phyloP scores from a whole-genome alignment of 768 basidiomycete species.

The Tulasnella sp. region DNA sequence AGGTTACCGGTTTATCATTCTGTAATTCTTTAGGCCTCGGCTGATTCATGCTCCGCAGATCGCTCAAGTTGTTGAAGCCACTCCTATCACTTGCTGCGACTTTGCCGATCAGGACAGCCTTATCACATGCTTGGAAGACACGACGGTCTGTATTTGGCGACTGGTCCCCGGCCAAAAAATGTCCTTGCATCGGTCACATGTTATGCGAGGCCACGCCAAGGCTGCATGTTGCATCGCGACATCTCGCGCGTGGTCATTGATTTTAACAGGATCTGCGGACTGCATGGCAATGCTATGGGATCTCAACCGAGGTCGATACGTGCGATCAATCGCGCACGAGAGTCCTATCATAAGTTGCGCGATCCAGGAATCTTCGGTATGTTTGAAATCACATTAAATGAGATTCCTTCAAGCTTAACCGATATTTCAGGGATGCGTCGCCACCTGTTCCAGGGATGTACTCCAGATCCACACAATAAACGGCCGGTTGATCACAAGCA shows the following conservation, averaged over 20 bases:
- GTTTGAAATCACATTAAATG: conserved; percentile 35
- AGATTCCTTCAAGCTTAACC: not conserved
- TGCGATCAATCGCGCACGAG: conserved; percentile 73
- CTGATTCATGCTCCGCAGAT: conserved; percentile 43
- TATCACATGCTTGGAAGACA: conserved; percentile 76
- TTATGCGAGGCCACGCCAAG: conserved; percentile 76
- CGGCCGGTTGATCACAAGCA: conserved; percentile 65
- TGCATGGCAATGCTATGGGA: conserved; percentile 89
- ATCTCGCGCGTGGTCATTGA: conserved; percentile 76
- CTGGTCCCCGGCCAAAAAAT: conserved; percentile 44
- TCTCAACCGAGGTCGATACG: conserved; percentile 75
- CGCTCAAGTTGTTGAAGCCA: conserved; percentile 72
- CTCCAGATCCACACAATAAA: conserved; percentile 85
- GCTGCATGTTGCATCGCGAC: conserved; percentile 65
- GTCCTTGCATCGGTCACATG: conserved; percentile 53
- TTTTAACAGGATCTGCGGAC: conserved; percentile 79
- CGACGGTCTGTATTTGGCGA: conserved; percentile 81
- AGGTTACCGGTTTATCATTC: conserved; percentile 41
- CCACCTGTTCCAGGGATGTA: conserved; percentile 68
- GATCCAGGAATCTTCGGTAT: conserved; percentile 82
- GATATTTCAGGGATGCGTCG: conserved; percentile 69
- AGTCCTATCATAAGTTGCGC: conserved; percentile 60
- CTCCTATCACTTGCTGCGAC: conserved; percentile 65
- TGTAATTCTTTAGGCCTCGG: not conserved
- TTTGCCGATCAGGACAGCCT: conserved; percentile 73